Conservation (phyloP, 2,329 filamentous ascomycete genomes). For the Ambrosiella cleistominuta region DNA sequence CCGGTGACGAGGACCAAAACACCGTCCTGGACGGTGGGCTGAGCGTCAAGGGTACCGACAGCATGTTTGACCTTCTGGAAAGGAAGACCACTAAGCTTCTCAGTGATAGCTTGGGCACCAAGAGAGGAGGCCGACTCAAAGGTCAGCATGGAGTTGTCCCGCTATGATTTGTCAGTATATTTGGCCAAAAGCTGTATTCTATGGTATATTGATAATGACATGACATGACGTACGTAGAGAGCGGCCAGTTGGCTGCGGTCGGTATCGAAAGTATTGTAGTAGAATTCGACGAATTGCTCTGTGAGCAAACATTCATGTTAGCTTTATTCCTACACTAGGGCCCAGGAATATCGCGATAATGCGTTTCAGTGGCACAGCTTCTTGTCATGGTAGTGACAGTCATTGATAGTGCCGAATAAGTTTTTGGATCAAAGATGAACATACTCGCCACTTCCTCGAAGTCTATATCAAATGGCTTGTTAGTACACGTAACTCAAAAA, state of each 20-base stretch:
- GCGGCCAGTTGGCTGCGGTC: slow-evolving; percentile 45
- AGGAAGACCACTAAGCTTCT: slow-evolving; percentile 64
- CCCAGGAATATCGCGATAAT: too few species aligned
- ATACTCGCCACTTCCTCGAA: slow-evolving; percentile 31
- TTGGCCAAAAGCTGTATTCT: not conserved
- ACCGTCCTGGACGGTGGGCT: slow-evolving; percentile 50
- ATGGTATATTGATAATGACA: not conserved
- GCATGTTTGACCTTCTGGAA: slow-evolving; percentile 70
- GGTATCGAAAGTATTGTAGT: slow-evolving; percentile 74
- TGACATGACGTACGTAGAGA: slow-evolving; percentile 58
- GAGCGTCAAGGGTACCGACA: slow-evolving; percentile 62
- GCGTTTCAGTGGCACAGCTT: too few species aligned
- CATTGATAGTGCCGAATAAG: not conserved
- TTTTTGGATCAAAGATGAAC: slow-evolving; percentile 15
- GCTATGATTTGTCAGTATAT: slow-evolving; percentile 30
- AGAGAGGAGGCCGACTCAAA: slow-evolving; percentile 58
- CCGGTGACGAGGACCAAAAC: slow-evolving; percentile 84
- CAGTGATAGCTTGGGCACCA: slow-evolving; percentile 49
- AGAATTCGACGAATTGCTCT: slow-evolving; percentile 82
- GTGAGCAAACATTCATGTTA: not conserved
- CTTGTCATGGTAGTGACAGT: too few species aligned
- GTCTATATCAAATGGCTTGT: slow-evolving; percentile 17
- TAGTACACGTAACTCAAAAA: not conserved
- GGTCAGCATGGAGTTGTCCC: slow-evolving; percentile 76
- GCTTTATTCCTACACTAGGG: not conserved